Evolutionary conservation across 441 rosid genomes (phyloP), one percentile per base, ranked within the genome.

Genomic region (Pelargonium citronellum): DNA sequence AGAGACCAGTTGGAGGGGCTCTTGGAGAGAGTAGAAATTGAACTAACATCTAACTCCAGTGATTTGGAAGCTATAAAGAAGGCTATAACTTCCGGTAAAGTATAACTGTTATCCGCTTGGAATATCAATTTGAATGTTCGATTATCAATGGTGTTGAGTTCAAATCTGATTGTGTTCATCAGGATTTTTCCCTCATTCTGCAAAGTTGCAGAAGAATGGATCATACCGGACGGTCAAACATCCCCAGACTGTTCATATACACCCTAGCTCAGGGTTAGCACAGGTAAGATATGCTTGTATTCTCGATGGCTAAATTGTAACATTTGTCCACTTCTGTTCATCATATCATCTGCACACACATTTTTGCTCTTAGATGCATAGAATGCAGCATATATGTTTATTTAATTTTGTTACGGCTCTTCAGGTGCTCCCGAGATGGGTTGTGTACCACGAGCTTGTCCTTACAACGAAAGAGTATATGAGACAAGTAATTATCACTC

Each of bases 171-270:
- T 61, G 47, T 61, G 44, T 47, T 64, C 78, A 81, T 81, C 76
- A 89, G 99, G 99, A 64, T 92, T 85, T 80, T 95, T 91, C 69
- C 98, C 97, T n/a, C 91, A 91, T 79, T 90, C 97, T 5, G 95
- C 96, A 17, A 87, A 80, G 83, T 74, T 95, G 73, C 98, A 95
- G 80, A 95, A 91, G 82, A 89, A 79, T 84, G 99, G 99, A 72
- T 84, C 95, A 41, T 95, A 92, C 75, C 74, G 85, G 75, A 95
- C 98, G 0, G 96, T 95, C 78, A 95, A 95, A 79, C 89, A 91
- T 83, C 88, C 93, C 3, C 99, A 91, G 79, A 92, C 96, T 39
- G 99, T 95, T 72, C 83, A 88, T 76, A 83, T 95, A 80, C 97
- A 95, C 82, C 99, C 98, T 55, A 92, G 87, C 75, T 92, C 99